A percentile compares a stretch with the other conserved stretches of the same genome.
These are phyloP conservation scores for Neobulgaria alba DNA, from an alignment of 2,329 filamentous ascomycete genomes.

Conservation along the genomic window DNA sequence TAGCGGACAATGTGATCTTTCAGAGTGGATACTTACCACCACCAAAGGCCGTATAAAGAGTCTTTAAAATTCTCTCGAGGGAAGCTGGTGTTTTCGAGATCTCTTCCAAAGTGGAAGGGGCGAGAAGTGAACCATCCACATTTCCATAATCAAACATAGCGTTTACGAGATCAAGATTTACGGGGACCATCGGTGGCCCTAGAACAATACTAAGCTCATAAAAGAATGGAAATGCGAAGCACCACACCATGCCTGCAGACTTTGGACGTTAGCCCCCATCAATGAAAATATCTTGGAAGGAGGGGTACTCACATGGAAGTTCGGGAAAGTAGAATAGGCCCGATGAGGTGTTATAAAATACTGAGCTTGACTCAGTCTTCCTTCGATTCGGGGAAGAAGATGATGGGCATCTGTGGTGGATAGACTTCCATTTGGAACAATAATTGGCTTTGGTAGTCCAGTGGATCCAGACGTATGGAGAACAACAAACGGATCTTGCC, in stretches of 20 bases:
- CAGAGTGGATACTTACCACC: neutral
- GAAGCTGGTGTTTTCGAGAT: neutral
- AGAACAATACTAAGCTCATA: neutral
- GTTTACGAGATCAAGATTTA: neutral
- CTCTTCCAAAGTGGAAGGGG: neutral
- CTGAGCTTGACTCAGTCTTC: neutral
- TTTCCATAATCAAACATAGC: neutral
- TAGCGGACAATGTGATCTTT: neutral
- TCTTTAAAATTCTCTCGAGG: neutral
- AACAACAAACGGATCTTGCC: constrained; percentile 32
- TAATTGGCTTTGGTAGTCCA: constrained; percentile 35
- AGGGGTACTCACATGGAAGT: neutral
- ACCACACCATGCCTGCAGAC: neutral
- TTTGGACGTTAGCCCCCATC: neutral
- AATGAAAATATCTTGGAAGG: neutral
- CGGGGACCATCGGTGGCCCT: neutral
- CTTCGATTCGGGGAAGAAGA: neutral
- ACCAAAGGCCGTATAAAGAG: neutral
- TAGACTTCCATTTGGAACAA: neutral
- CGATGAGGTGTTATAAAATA: neutral
- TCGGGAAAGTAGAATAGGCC: neutral
- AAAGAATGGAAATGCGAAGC: neutral
- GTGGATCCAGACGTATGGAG: constrained; percentile 37
- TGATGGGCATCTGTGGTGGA: neutral
- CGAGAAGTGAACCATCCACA: neutral